Evolutionary conservation across 148 eudicot genomes (phyloP), one percentile per base, ranked within the genome.

Genomic region (Fallopia convolvulus): DNA sequence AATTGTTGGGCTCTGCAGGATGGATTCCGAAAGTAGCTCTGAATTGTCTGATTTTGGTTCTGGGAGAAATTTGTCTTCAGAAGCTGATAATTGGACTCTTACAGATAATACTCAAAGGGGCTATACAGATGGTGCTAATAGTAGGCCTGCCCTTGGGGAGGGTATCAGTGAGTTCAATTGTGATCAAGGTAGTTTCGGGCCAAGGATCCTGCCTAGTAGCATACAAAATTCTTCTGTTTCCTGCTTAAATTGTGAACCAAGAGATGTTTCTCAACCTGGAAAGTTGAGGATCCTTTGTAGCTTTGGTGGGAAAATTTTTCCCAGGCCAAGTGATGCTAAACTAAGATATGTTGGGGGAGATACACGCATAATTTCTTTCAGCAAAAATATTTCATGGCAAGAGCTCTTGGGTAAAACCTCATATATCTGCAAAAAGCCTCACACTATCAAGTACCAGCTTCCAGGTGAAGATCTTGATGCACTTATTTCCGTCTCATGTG

Each of bases 381-480:
- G 78, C 65, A 88, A 87, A 77, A 85, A 84, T 81, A 77, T 89
- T 75, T 79, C 84, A 66, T 92, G 90, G 93, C 91, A 77, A 80
- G 98, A 90, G 81, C 89, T 94, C 74, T 77, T 90, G 72, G 76
- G 79, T 63, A 92, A 88, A 86, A 92, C 97, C 32, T 84, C 81
- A 41, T 87, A 77, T 74, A 86, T 92, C 33, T 94, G 97, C 83
- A 85, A 81, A 75, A 90, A 90, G 79, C 87, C 93, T 60, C 90
- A 90, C 84, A 83, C 89, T 53, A 88, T 94, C 48, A 94, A 94
- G 82, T 94, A 94, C 78, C 98, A 92, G 85, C 92, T 94, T 70
- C 98, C 97, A 33, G 97, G 96, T 74, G 98, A 94, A 86, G 97
- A 94, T 86, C 91, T 94, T 76, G 97, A 94, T 90, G 88, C 98